A percentile compares a stretch with the other conserved stretches of the same genome.
phyloP scores from a whole-genome alignment of 1,284 basidiomycete species.

The Cryptococcus depauperatus region DNA sequence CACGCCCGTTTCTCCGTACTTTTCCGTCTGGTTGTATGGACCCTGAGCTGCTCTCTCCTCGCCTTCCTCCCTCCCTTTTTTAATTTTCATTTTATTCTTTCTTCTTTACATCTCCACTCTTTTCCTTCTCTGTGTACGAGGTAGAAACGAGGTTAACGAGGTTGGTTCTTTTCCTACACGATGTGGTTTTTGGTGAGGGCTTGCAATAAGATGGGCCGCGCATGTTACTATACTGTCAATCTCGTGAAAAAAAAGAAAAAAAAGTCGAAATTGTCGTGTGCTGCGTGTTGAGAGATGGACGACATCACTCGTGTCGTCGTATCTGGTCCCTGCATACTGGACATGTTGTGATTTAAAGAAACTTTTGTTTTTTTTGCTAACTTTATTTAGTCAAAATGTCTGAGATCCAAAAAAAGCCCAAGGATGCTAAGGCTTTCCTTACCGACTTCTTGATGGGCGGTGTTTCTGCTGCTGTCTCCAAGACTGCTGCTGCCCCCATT shows the following conservation, averaged over 20 bases:
- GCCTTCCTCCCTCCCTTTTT: constrained; percentile 5
- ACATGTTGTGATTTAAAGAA: background rate
- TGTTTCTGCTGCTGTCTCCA: constrained; percentile 68
- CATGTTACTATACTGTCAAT: background rate
- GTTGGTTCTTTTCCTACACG: constrained; percentile 3
- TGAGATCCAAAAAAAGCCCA: constrained; percentile 43
- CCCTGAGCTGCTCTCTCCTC: no score
- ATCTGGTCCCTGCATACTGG: background rate
- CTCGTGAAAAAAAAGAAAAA: background rate
- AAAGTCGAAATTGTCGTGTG: background rate
- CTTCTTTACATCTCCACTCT: constrained; percentile 19
- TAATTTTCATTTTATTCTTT: constrained; percentile 9
- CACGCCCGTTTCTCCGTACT: no score
- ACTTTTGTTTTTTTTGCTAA: background rate
- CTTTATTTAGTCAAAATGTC: constrained; percentile 26
- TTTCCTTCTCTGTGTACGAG: constrained; percentile 12
- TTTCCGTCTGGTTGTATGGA: no score
- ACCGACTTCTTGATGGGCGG: constrained; percentile 47
- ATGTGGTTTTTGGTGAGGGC: background rate
- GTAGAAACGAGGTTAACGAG: constrained; percentile 7
- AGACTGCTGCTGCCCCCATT: constrained; percentile 96
- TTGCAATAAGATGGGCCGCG: background rate
- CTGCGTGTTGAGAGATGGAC: background rate
- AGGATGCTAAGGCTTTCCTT: constrained; percentile 45
- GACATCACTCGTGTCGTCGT: background rate